phyloP scores from a whole-genome alignment of 208 protist genomes.

The Trypanosoma cruzi region DNA sequence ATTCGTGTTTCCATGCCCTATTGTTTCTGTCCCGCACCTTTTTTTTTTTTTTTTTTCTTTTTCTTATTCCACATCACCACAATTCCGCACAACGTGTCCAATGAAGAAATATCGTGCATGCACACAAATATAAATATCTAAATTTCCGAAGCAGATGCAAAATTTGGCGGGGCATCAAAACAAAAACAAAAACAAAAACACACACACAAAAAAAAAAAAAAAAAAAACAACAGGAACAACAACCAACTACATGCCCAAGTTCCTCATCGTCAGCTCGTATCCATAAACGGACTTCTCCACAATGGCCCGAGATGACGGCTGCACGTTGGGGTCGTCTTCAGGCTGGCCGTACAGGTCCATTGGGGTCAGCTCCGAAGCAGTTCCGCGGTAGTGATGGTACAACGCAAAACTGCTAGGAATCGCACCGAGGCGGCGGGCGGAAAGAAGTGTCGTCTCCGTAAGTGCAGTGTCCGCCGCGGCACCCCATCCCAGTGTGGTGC shows the following conservation, averaged over 20 bases:
- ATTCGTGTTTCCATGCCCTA: not conserved
- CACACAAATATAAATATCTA: constrained; percentile 4
- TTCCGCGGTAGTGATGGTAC: constrained; percentile 85
- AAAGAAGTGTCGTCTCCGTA: constrained; percentile 76
- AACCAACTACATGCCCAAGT: constrained; percentile 42
- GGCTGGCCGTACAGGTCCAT: constrained; percentile 76
- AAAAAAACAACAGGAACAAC: not conserved
- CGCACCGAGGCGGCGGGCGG: constrained; percentile 66
- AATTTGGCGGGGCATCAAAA: too few relatives aligned
- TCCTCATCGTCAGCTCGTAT: constrained; percentile 87
- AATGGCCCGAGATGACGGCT: constrained; percentile 78
- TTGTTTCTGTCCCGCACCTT: not conserved
- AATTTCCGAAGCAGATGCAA: not conserved
- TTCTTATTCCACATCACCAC: too few relatives aligned
- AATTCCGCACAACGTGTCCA: not conserved
- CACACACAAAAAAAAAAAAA: too few relatives aligned
- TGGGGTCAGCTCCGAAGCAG: constrained; percentile 62
- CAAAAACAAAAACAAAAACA: too few relatives aligned
- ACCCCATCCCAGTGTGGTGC: constrained; percentile 75
- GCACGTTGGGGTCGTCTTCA: constrained; percentile 86
- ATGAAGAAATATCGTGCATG: too few relatives aligned
- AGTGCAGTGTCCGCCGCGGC: constrained; percentile 71
- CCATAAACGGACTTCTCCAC: constrained; percentile 81
- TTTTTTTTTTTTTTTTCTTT: constrained; percentile 12
- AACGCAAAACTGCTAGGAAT: constrained; percentile 73